Base-by-base conservation (phyloP, 129 eudicot genomes). In the Lonicera japonica region DNA sequence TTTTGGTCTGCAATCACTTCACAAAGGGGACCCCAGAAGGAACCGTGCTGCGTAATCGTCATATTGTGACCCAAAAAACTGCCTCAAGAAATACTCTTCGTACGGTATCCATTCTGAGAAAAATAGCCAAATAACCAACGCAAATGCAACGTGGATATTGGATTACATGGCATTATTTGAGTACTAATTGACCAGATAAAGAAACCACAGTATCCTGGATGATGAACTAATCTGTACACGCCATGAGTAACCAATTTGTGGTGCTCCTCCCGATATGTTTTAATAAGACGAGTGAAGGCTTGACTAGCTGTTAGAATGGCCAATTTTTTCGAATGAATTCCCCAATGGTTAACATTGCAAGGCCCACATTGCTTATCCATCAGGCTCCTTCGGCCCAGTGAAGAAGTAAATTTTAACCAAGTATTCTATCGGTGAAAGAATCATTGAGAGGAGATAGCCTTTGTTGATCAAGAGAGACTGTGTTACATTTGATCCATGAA, bases 141-240 rank as follows among this genome's bases (percentile, higher is more conserved):
- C 57, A 73, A 87, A 92, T 13, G 73, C 91, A 56, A 85, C 3
- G 77, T 71, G 23, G 95, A 80, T 23, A 92, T 0, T 11, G 99
- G 99, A 68, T 92, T 92, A 68, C 94, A 85, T 38, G 87, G 61
- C 99, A 92, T 92, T 54, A 92, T 57, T 64, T 92, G 99, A 47
- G 95, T 92, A 20, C 92, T 95, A 67, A 92, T 73, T 9, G 99
- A 80, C 99, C 99, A 92, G 57, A 92, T 92, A 62, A 92, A 76
- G 73, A 87, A 92, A 14, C 99, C 99, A 10, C 78, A 79, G 71
- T 92, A 92, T 50, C 99, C 80, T 11, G 99, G 99, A 80, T 92
- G 99, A 56, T 96, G 87, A 17, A 85, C 79, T 47, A 65, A 78
- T 54, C 75, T 73, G 64, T 85, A 92, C 24, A 87, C 75, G 47